Evolutionary conservation across 495 filamentous ascomycete genomes (phyloP), one percentile per base, ranked within the genome.

Genomic region (Daldinia loculata): DNA sequence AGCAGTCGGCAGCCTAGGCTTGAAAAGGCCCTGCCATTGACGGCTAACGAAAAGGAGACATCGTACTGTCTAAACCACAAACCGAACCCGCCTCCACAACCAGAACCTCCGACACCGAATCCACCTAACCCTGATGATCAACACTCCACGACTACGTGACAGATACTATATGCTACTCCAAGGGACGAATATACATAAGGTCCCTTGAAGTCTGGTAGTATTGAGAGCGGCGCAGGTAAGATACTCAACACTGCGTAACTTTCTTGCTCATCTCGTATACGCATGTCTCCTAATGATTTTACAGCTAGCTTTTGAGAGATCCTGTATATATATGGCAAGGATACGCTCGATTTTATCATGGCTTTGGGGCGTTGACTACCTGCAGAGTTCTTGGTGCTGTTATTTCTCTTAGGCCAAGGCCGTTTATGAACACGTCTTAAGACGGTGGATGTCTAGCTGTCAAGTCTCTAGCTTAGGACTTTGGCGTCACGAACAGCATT

Each of bases 41-140:
- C 51, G 41, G 55, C 30, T 52, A 50, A 61, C 63, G 17, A 38
- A 38, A 60, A 64, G 48, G 63, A 61, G 53, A 27, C 34, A 39
- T 45, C 17, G 38, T 27, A 53, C 50, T 58, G 4, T 59, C 41
- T 57, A 30, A 62, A 50, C n/a, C 67, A 71, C 32, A 74, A 74
- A 30, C 71, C 71, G 29, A n/a, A 63, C 24, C 71, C 71, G 15
- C 71, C 71, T 53, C 71, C 71, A 26, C 67, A 38, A 41, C 71
- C 71, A 34, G 67, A 70, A 38, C 71, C 71, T 19, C 71, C 71
- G 6, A 74, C 71, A 1, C 71, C 71, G 45, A 74, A 70, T 24
- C 71, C 71, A 36, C 71, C 71, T 6, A 50, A 24, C 26, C 71
- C 71, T 36, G 63, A 70, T 67, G 56, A 64, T 55, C 58, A 55